These are phyloP conservation scores for Azolla pinnata DNA, from an alignment of 75 land plant species.

Conservation along the genomic window DNA sequence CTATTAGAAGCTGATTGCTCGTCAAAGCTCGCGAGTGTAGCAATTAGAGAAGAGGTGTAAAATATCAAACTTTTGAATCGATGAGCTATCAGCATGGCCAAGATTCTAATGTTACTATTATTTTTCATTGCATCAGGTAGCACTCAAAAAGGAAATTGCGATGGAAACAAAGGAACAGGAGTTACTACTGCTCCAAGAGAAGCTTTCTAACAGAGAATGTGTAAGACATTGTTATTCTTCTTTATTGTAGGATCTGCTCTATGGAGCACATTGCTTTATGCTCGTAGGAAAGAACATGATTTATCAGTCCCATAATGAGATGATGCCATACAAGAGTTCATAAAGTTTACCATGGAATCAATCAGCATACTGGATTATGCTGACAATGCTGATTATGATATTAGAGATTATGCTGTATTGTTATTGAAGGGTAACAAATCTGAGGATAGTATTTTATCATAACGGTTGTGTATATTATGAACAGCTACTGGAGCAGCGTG, in stretches of 20 bases:
- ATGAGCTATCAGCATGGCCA: background rate
- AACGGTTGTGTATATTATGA: background rate
- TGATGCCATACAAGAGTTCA: too few species aligned
- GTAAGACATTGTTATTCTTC: conserved; percentile 30
- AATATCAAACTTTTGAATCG: background rate
- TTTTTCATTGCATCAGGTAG: conserved; percentile 32
- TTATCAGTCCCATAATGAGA: background rate
- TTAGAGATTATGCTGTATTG: background rate
- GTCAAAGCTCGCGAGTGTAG: conserved; percentile 23
- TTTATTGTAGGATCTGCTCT: background rate
- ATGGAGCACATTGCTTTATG: background rate
- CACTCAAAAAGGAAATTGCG: conserved; percentile 33
- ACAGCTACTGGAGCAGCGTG: conserved; percentile 25
- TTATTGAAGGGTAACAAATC: background rate
- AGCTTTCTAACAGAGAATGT: conserved; percentile 54
- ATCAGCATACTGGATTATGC: background rate
- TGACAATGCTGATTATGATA: background rate
- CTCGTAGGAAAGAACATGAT: background rate
- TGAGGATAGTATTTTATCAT: background rate
- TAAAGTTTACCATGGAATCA: too few species aligned
- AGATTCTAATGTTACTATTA: background rate
- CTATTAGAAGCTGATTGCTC: conserved; percentile 44
- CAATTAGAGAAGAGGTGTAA: conserved; percentile 63
- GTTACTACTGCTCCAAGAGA: conserved; percentile 51
- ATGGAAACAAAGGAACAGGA: conserved; percentile 65